phyloP scores from a whole-genome alignment of 2,329 filamentous ascomycete species.

The Colletotrichum abscissum region DNA sequence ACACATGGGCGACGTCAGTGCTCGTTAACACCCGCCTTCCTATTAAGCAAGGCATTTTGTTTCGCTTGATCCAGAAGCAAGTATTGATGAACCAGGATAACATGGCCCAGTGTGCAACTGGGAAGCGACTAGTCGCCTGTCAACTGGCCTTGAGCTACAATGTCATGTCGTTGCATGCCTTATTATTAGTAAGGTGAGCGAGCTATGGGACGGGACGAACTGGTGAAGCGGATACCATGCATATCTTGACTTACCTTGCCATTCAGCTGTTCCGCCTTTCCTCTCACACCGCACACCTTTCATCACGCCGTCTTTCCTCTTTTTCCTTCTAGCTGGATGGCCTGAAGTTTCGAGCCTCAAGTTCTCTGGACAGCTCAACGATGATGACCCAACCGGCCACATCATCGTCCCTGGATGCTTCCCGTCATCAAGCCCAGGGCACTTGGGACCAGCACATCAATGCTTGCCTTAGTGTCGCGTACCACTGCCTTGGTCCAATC shows the following conservation, averaged over 20 bases:
- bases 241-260: neutral
- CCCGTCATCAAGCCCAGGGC: neutral
- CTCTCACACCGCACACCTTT: neutral
- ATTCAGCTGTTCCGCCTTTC: neutral
- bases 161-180: neutral
- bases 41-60: neutral
- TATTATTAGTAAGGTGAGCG: slow-evolving; percentile 1
- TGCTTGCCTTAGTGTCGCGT: slow-evolving; percentile 5
- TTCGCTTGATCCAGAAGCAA: slow-evolving; percentile 1
- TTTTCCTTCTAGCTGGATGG: neutral
- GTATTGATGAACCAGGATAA: neutral
- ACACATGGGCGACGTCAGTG: slow-evolving; percentile 8
- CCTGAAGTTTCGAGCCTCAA: neutral
- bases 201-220: slow-evolving; percentile 13
- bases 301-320: neutral
- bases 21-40: neutral
- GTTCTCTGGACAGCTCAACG: neutral
- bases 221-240: slow-evolving; percentile 8
- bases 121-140: neutral
- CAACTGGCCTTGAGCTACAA: neutral
- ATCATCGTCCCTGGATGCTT: neutral
- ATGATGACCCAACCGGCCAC: neutral
- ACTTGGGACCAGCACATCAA: slow-evolving; percentile 6
- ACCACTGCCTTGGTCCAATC: slow-evolving; percentile 1
- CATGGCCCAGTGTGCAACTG: neutral